phyloP scores from a whole-genome alignment of 768 basidiomycete genomes.

The Fibroporia radiculosa region DNA sequence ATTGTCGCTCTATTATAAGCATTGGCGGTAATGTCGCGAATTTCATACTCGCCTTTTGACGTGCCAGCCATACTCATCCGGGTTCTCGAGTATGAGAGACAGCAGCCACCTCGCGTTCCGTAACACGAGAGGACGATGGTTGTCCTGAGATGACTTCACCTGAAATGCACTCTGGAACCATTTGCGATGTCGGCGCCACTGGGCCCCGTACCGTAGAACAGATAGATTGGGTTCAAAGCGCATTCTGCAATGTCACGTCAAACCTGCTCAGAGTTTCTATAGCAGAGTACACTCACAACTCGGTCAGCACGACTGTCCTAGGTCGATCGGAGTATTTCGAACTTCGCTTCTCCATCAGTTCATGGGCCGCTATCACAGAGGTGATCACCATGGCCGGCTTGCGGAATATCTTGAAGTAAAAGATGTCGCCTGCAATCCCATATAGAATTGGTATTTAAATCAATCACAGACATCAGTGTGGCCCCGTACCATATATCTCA shows the following conservation, averaged over 20 bases:
- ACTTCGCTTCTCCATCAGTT: constrained; percentile 17
- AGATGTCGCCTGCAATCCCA: constrained; percentile 16
- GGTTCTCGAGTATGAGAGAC: constrained; percentile 17
- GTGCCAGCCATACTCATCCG: constrained; percentile 18
- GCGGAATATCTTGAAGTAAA: constrained; percentile 11
- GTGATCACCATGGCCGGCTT: constrained; percentile 9
- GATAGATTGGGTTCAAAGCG: not conserved
- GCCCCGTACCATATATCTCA: not conserved
- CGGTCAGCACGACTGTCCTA: constrained; percentile 3
- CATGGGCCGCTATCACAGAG: constrained; percentile 5
- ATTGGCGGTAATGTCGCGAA: not conserved
- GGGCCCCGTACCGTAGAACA: not conserved
- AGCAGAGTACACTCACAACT: constrained; percentile 12
- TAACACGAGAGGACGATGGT: constrained; percentile 4
- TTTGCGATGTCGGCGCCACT: constrained; percentile 4
- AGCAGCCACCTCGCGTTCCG: constrained; percentile 20
- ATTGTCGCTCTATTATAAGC: not conserved
- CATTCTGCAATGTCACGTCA: not conserved
- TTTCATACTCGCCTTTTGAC: constrained; percentile 1
- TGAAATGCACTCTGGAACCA: constrained; percentile 6
- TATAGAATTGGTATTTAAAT: no score
- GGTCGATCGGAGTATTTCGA: constrained; percentile 14
- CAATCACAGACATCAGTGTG: no score
- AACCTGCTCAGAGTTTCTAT: not conserved
- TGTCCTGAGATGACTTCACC: not conserved